Evolutionary conservation across 1,284 basidiomycete species (phyloP), one percentile per base, ranked within the genome.

Genomic region (Sphagnurus paluster): DNA sequence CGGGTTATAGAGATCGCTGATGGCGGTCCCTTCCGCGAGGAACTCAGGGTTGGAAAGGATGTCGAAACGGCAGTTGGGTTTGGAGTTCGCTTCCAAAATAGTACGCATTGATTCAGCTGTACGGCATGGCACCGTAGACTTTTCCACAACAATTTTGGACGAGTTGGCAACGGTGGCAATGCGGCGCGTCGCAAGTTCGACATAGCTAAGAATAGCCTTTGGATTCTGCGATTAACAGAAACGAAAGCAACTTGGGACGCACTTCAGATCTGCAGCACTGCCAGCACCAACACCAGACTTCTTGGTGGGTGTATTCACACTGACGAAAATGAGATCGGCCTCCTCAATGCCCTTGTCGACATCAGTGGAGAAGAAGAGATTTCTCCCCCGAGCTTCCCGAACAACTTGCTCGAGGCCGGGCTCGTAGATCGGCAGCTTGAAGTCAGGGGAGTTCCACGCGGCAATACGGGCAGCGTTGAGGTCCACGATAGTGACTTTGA

Each of bases 41-140:
- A 99, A 99, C 69, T 99, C 95, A 51, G 96, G 97, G 76, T 99
- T 99, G 63, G 96, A 98, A 53, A 99, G 85, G 63, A 99, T 99
- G 68, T 99, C 94, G 66, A 99, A 99, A 51, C 82, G 84, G 70
- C 89, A 89, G 54, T 86, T 86, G 44, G 89, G 85, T 66, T 87
- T 92, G 28, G 93, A 95, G 79, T 99, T 99, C 59, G 96, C 93
- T 70, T 98, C 95, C 53, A 99, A 86, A 67, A 99, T 98, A 48
- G 92, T 96, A 60, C 95, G 90, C 96, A 99, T 99, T 20, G 94
- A 96, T 67, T 97, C 92, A 50, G 96, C 96, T 7, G 96, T 99
- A 55, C 96, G 86, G 74, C 95, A 98, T 28, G 96, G 96, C 21
- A 99, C 96, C 2, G 96, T 99, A 14, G 96, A 99, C 72, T 99